A percentile compares a stretch with the other conserved stretches of the same genome.
phyloP scores from a whole-genome alignment of 768 basidiomycete species.

The Pisolithus microcarpus region DNA sequence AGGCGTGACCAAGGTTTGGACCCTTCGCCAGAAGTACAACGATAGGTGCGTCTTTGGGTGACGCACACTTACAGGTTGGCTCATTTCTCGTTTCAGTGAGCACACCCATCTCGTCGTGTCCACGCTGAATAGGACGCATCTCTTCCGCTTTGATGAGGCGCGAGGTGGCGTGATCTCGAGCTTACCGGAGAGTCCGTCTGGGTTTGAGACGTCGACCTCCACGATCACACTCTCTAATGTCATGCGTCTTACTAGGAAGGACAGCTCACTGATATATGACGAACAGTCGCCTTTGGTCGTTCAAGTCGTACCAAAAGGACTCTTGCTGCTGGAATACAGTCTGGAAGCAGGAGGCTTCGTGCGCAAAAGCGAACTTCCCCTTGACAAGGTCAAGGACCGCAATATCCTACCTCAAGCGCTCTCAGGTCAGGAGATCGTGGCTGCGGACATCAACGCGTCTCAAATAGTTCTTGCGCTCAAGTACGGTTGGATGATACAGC shows the following conservation, averaged over 20 bases:
- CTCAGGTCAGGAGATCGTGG: conserved; percentile 45
- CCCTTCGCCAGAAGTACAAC: conserved; percentile 41
- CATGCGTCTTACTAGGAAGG: conserved; percentile 20
- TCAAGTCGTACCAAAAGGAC: conserved; percentile 61
- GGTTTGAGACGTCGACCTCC: conserved; percentile 41
- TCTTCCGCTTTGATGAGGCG: conserved; percentile 43
- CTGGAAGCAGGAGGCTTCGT: conserved; percentile 33
- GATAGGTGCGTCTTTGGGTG: conserved; percentile 38
- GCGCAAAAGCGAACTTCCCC: conserved; percentile 32
- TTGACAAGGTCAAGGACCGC: conserved; percentile 21
- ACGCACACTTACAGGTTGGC: background rate
- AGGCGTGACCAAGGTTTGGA: conserved; percentile 56
- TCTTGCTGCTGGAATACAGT: conserved; percentile 54
- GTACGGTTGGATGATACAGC: conserved; percentile 43
- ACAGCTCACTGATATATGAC: conserved; percentile 24
- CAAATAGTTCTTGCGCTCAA: conserved; percentile 58
- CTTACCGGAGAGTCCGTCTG: conserved; percentile 36
- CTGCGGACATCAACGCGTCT: conserved; percentile 61
- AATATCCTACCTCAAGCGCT: conserved; percentile 14
- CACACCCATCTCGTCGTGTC: conserved; percentile 57
- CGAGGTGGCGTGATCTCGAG: conserved; percentile 11
- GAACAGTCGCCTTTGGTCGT: conserved; percentile 49
- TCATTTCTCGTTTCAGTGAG: conserved; percentile 27
- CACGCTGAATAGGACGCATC: conserved; percentile 45
- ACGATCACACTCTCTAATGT: conserved; percentile 66